Percentiles rank a stretch among this genome's conserved stretches.
Conservation (phyloP, 352 stramenopile species). For the Plasmopara viticola region DNA sequence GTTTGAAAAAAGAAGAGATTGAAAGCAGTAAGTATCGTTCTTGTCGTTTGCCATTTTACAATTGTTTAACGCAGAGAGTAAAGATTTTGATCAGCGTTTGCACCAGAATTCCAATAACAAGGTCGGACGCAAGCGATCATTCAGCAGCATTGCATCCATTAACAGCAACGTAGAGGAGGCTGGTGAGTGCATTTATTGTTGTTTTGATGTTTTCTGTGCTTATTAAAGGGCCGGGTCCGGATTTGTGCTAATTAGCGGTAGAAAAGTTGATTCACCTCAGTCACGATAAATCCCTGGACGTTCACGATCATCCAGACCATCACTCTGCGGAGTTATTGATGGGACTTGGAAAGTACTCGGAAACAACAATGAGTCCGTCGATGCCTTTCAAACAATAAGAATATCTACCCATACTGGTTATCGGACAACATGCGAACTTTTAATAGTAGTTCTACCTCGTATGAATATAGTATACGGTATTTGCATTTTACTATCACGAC, state of each 20-base stretch:
- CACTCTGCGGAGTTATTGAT: constrained; percentile 57
- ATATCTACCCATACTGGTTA: too few species aligned
- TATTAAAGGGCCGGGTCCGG: constrained; percentile 3
- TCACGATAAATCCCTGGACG: constrained; percentile 5
- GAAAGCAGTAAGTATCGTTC: constrained; percentile 15
- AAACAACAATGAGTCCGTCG: constrained; percentile 15
- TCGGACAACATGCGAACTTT: constrained; percentile 1
- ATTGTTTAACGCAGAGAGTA: constrained; percentile 17
- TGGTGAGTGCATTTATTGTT: constrained; percentile 11
- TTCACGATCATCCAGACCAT: constrained; percentile 26
- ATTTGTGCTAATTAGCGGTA: constrained; percentile 12
- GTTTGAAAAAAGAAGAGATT: constrained; percentile 15
- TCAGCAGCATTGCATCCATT: constrained; percentile 22
- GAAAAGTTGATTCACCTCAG: constrained; percentile 28
- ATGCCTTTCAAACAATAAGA: constrained; percentile 3
- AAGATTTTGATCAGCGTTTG: constrained; percentile 26
- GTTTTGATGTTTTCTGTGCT: constrained; percentile 3
- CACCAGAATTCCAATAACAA: too few species aligned
- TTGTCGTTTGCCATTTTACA: background rate
- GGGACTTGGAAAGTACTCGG: constrained; percentile 30
- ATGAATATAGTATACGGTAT: background rate
- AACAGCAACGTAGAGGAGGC: constrained; percentile 14
- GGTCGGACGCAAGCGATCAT: too few species aligned
- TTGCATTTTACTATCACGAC: too few species aligned
- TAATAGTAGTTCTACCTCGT: background rate